Conservation (phyloP, 2,329 filamentous ascomycete genomes). For the Fusarium goolgardi region DNA sequence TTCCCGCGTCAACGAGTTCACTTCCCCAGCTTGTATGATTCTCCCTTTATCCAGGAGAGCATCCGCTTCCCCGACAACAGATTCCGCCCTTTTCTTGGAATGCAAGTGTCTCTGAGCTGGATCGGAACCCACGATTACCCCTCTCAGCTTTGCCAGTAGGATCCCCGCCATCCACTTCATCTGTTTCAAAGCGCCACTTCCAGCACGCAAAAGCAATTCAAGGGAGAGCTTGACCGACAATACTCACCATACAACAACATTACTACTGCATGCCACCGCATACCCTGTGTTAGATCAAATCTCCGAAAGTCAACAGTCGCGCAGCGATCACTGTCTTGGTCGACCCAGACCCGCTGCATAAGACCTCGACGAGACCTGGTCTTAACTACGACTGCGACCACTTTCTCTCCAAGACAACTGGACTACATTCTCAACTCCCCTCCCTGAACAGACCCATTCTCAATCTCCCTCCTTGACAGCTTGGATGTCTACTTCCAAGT, state of each 20-base stretch:
- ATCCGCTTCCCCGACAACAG: conserved; percentile 41
- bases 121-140: conserved; percentile 52
- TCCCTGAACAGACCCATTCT: conserved; percentile 51
- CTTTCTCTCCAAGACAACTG: conserved; percentile 54
- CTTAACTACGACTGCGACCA: conserved; percentile 50
- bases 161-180: conserved; percentile 45
- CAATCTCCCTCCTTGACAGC: conserved; percentile 54
- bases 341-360: conserved; percentile 49
- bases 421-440: conserved; percentile 51
- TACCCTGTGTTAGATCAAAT: conserved; percentile 53
- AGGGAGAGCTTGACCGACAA: conserved; percentile 50
- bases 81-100: conserved; percentile 52
- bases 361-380: conserved; percentile 55
- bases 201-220: conserved; percentile 51
- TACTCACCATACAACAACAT: conserved; percentile 49
- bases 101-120: conserved; percentile 54
- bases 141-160: conserved; percentile 53
- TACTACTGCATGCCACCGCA: conserved; percentile 48
- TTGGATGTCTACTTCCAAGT: conserved; percentile 70
- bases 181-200: conserved; percentile 54
- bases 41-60: conserved; percentile 24
- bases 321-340: conserved; percentile 48
- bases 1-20: conserved; percentile 36
- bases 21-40: conserved; percentile 39
- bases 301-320: conserved; percentile 52